phyloP scores from a whole-genome alignment of 768 basidiomycete genomes.

The Suillus decipiens region DNA sequence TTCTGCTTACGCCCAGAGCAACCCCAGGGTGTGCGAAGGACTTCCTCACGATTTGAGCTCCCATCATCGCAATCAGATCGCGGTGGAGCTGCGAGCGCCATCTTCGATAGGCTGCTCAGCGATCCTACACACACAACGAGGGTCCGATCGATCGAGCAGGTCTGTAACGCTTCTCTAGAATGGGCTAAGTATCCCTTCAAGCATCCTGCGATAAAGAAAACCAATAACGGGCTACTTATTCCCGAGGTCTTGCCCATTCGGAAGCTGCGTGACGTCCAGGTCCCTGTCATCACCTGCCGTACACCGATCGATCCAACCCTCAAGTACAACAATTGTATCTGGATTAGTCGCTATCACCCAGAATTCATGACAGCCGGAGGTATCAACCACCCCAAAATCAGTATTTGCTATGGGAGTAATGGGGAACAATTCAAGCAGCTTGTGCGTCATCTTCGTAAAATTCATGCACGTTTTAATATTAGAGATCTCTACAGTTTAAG shows the following conservation, averaged over 20 bases:
- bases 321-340: slow-evolving; percentile 69
- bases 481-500: slow-evolving; percentile 68
- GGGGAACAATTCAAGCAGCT: slow-evolving; percentile 74
- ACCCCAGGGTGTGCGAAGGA: slow-evolving; percentile 36
- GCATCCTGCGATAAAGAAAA: slow-evolving; percentile 24
- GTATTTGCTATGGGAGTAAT: slow-evolving; percentile 63
- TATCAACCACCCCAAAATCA: slow-evolving; percentile 81
- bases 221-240: slow-evolving; percentile 37
- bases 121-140: slow-evolving; percentile 41
- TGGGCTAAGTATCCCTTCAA: slow-evolving; percentile 71
- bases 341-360: slow-evolving; percentile 61
- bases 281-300: slow-evolving; percentile 83
- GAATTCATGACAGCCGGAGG: slow-evolving; percentile 74
- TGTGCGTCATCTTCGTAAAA: slow-evolving; percentile 45
- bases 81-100: slow-evolving; percentile 59
- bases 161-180: slow-evolving; percentile 67
- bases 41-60: slow-evolving; percentile 45
- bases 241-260: slow-evolving; percentile 49
- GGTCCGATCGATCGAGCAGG: slow-evolving; percentile 53
- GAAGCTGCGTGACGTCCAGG: slow-evolving; percentile 52
- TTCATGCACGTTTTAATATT: not conserved
- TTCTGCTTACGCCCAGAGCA: slow-evolving; percentile 61
- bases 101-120: slow-evolving; percentile 56
- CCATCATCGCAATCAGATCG: slow-evolving; percentile 57
- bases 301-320: slow-evolving; percentile 70